These are phyloP conservation scores for Talaromyces ruber DNA, from an alignment of 495 filamentous ascomycete species.

Conservation along the genomic window DNA sequence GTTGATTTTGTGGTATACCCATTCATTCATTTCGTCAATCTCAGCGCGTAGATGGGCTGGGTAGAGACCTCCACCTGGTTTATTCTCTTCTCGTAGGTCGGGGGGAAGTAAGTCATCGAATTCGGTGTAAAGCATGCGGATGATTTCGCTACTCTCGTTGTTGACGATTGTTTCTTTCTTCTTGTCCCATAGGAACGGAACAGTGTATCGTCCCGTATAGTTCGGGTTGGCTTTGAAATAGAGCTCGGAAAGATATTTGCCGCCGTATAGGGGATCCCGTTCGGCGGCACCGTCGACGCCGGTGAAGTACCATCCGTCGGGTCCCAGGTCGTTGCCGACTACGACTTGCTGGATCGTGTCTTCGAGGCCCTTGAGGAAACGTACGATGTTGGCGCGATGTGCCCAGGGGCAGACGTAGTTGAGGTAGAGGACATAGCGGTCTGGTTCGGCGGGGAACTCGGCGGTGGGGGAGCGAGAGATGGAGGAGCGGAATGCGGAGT, in stretches of 20 bases:
- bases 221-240: background rate
- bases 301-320: background rate
- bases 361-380: background rate
- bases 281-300: background rate
- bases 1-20: background rate
- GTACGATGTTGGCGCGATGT: background rate
- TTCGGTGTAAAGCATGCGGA: constrained; percentile 54
- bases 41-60: background rate
- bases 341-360: background rate
- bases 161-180: constrained; percentile 65
- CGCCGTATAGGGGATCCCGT: background rate
- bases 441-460: constrained; percentile 63
- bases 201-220: background rate
- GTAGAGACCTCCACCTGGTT: background rate
- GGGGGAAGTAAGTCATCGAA: constrained; percentile 41
- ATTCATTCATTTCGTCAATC: background rate
- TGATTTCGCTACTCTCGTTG: constrained; percentile 81
- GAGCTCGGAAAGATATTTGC: background rate
- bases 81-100: background rate
- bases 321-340: background rate
- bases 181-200: constrained; percentile 49
- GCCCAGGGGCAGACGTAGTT: constrained; percentile 15
- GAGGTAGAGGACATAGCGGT: constrained; percentile 74
- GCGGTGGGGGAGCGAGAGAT: constrained; percentile 45
- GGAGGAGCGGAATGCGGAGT: constrained; percentile 36